Base-by-base conservation (phyloP, 2,329 filamentous ascomycete species). In the Colletotrichum navitas region DNA sequence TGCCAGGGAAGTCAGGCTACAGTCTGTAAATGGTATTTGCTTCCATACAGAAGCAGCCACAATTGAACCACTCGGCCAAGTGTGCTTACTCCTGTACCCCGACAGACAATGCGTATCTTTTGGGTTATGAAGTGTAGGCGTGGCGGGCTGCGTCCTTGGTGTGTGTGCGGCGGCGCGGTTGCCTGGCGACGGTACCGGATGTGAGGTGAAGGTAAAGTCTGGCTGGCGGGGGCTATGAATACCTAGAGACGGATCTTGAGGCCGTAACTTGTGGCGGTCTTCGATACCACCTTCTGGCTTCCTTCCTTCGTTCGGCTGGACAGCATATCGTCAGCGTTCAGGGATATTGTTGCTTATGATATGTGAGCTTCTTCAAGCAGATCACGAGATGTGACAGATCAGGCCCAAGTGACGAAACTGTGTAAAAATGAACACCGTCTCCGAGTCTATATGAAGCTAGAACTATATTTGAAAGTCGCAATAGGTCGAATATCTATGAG, bases 61-160 rank as follows among this genome's bases (percentile, higher is more conserved):
- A 62, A 32, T 62, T 43, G 29, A 18, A 51, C 45, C 59, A 36
- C 47, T 62, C 32, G 29, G 59, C 59, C 59, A 62, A 62, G 59
- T 62, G 59, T 24, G n/a, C 59, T 24, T 18, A 21, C 59, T 39
- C 45, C 14, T 21, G 32, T 36, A n/a, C 59, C 59, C 58, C 32
- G 59, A 3, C 45, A 49, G 32, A 39, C n/a, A 59, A 16, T 18
- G 21, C 16, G 4, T 11, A 2, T 21, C 2, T 51, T 16, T 24
- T 21, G 4, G 4, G 8, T 24, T 26, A 36, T 43, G n/a, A 45
- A 65, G 36, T 24, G 8, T 12, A 4, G 8, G 8, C 21, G 8
- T 29, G n/a, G 52, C 12, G 43, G 24, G 43, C 12, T 26, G 21
- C 18, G 51, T 4, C 5, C 39, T 41, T 8, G 12, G 5, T 34